Conservation (phyloP, 495 filamentous ascomycete genomes). For the Trichoderma asperelloides region DNA sequence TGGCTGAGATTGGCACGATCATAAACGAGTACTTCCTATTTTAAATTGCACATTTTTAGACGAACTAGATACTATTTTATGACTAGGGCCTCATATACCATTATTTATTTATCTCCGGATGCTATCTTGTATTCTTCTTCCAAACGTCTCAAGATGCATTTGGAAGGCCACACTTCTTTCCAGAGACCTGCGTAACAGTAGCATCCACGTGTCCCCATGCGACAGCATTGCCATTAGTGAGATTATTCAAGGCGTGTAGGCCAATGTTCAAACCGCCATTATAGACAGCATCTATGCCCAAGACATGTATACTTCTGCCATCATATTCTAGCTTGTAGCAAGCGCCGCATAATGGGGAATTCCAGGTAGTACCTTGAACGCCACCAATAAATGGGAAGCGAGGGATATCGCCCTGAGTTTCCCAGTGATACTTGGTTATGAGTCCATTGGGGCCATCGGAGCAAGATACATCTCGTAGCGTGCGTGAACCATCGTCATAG, state of each 20-base stretch:
- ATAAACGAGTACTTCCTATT: too few species aligned
- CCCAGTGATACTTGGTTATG: conserved; percentile 41
- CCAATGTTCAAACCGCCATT: conserved; percentile 55
- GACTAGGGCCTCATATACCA: too few species aligned
- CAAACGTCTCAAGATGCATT: too few species aligned
- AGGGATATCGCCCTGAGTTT: conserved; percentile 39
- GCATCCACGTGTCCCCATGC: conserved; percentile 49
- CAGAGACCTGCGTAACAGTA: conserved; percentile 34
- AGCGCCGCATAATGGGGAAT: conserved; percentile 51
- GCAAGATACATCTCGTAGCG: conserved; percentile 42
- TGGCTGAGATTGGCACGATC: too few species aligned
- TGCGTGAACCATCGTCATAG: conserved; percentile 42
- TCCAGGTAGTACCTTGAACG: conserved; percentile 50
- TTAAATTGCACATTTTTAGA: too few species aligned
- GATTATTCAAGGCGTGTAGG: conserved; percentile 51
- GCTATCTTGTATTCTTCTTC: too few species aligned
- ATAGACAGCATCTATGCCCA: conserved; percentile 55
- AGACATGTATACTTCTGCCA: conserved; percentile 51
- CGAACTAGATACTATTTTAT: too few species aligned
- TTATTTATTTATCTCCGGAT: too few species aligned
- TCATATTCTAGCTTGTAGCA: conserved; percentile 58
- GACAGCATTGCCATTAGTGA: conserved; percentile 51
- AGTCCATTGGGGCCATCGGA: conserved; percentile 52
- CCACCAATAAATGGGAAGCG: conserved; percentile 56
- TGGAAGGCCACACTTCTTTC: conserved; percentile 12